phyloP scores from a whole-genome alignment of 2,329 filamentous ascomycete genomes.

The Hymenoscyphus salicellus region DNA sequence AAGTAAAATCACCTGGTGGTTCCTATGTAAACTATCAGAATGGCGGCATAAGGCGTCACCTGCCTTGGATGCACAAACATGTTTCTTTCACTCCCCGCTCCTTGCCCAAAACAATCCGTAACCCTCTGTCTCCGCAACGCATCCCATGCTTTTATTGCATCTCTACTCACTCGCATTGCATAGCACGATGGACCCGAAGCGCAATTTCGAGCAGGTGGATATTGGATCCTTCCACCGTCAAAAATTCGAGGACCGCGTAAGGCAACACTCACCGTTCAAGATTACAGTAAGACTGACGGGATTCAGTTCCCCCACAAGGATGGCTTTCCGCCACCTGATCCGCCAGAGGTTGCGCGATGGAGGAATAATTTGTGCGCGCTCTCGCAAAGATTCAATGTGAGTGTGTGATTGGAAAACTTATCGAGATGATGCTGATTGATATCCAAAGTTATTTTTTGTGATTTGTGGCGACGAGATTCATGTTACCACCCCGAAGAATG shows the following conservation, averaged over 20 bases:
- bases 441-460: slow-evolving; percentile 55
- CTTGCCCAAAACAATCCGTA: neutral
- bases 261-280: slow-evolving; percentile 1
- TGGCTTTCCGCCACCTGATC: neutral
- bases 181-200: neutral
- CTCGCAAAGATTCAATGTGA: slow-evolving; percentile 56
- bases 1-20: neutral
- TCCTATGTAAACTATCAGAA: neutral
- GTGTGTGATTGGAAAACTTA: slow-evolving; percentile 17
- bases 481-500: slow-evolving; percentile 51
- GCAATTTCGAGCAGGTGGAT: slow-evolving; percentile 15
- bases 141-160: neutral
- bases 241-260: slow-evolving; percentile 12
- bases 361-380: slow-evolving; percentile 57
- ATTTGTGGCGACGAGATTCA: slow-evolving; percentile 57
- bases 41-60: neutral
- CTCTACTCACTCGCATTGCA: neutral
- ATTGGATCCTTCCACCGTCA: slow-evolving; percentile 21
- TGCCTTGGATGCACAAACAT: neutral
- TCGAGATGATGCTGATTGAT: slow-evolving; percentile 5
- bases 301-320: slow-evolving; percentile 7
- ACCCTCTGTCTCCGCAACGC: neutral
- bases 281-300: neutral
- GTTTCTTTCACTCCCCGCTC: neutral
- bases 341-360: slow-evolving; percentile 29